Base-by-base conservation (phyloP, 1,284 basidiomycete species). In the Cerioporus squamosus region DNA sequence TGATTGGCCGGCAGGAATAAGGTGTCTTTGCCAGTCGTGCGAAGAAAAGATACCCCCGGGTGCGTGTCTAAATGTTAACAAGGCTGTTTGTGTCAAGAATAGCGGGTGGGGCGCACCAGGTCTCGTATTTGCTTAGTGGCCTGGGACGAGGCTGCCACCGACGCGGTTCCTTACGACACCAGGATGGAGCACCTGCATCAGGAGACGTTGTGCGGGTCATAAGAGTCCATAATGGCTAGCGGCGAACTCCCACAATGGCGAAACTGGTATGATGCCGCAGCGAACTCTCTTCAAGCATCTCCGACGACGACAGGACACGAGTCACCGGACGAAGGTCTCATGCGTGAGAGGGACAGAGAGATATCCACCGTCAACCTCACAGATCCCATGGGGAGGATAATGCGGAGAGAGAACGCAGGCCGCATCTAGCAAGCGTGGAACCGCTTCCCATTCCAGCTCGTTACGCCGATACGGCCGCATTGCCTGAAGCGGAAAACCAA, bases 61-160 rank as follows among this genome's bases (percentile, higher is more conserved):
- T 46, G 39, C 49, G 51, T 61, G 62, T 52, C 62, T 64, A 64
- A 61, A 64, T 55, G 59, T 53, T 61, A 61, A 59, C 57, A 45
- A 54, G 47, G 48, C 18, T 36, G 53, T 47, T 51, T 44, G 51
- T n/a, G 49, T 51, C 42, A 53, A 20, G 36, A 43, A 36, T 22
- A 23, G 46, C n/a, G 36, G n/a, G n/a, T 23, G 23, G 29, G 29
- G 31, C 12, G 36, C 45, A 22, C 23, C 9, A n/a, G 15, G 29
- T 57, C 55, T 52, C 61, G 44, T 46, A 53, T 51, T 44, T 51
- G 42, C 46, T 23, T 5, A 31, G 26, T 39, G 40, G 29, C 46
- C 26, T 56, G 51, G 23, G 51, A 57, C 23, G 36, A 33, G 1
- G 24, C 38, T 29, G 51, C 53, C 54, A 59, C 50, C 51, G n/a